Evolutionary conservation across 768 basidiomycete genomes (phyloP), one percentile per base, ranked within the genome.

Genomic region (Lentinula lateritia): DNA sequence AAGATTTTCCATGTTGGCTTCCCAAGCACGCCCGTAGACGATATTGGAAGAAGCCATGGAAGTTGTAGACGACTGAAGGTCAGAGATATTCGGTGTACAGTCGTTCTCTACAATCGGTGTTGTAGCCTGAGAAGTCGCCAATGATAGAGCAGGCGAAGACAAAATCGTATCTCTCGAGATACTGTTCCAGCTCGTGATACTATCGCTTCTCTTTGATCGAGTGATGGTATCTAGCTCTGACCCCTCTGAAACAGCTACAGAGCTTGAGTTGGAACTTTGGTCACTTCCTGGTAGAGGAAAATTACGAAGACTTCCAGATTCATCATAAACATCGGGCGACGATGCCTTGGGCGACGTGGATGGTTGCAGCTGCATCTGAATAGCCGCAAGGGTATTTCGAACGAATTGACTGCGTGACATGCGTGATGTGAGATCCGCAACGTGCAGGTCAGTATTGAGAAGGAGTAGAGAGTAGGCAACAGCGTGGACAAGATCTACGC

Each of bases 391-490:
- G 1, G 95, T 98, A 72, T 98, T 98, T 54, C 88, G 84, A 6
- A 98, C 87, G 72, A 98, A 99, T 69, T 98, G 95, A 57, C 68
- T 81, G 18, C 91, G 85, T 1, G 96, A 95, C 97, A 98, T 99
- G 63, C 92, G 88, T 3, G 82, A 85, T 16, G 85, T 72, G 32
- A 97, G 80, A 41, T 98, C 95, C 36, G 95, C 97, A 55, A 99
- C 89, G 72, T 99, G 96, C 38, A 99, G 82, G 72, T 99, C 97
- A 32, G 97, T 99, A 76, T 99, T 99, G 56, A 98, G 83, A 36
- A 98, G 81, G 0, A 99, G 77, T 42, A 99, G 82, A 2, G 95
- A 97, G 68, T 96, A 98, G 1, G 93, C 83, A 52, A 95, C 90
- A 2, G 93, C 91, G 66, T 99, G 97, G n/a, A 98, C 92, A 63